Percentiles rank a stretch among this genome's conserved stretches.
Conservation (phyloP, 768 basidiomycete genomes). For the Tephrocybe sp. region DNA sequence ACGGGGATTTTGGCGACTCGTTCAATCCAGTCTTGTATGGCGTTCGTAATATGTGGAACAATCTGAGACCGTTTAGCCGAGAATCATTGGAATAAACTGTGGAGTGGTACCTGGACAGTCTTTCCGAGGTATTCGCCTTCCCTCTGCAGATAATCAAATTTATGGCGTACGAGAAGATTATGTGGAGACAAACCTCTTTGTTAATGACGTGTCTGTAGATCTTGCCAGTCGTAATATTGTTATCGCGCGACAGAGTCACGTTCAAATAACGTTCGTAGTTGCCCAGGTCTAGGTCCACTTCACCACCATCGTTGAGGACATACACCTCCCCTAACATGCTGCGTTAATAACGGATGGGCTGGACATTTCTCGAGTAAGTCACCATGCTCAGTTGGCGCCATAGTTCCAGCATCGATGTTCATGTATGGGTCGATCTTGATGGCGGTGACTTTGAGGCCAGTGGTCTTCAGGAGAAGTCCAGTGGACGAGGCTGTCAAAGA, state of each 20-base stretch:
- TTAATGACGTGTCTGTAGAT: conserved; percentile 97
- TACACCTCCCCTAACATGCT: conserved; percentile 78
- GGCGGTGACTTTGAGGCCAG: conserved; percentile 93
- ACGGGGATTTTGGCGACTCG: conserved; percentile 92
- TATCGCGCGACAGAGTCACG: conserved; percentile 89
- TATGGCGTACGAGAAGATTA: background rate
- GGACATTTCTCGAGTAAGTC: conserved; percentile 25
- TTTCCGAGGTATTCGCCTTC: conserved; percentile 91
- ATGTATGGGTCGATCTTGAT: conserved; percentile 99
- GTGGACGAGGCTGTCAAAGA: conserved; percentile 82
- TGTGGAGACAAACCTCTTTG: conserved; percentile 68
- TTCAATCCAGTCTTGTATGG: conserved; percentile 98
- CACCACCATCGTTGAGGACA: conserved; percentile 96
- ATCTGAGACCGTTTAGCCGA: conserved; percentile 45
- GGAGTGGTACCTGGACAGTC: conserved; percentile 80
- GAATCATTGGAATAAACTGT: background rate
- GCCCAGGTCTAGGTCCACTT: conserved; percentile 95
- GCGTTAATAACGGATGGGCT: background rate
- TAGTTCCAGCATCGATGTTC: conserved; percentile 99
- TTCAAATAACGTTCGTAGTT: conserved; percentile 99
- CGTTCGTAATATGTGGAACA: conserved; percentile 94
- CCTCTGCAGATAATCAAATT: conserved; percentile 40
- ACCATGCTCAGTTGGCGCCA: conserved; percentile 99
- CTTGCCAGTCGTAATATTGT: conserved; percentile 99
- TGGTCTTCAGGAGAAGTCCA: conserved; percentile 90